Evolutionary conservation across 768 basidiomycete genomes (phyloP), one percentile per base, ranked within the genome.

Genomic region (Collybia nuda): DNA sequence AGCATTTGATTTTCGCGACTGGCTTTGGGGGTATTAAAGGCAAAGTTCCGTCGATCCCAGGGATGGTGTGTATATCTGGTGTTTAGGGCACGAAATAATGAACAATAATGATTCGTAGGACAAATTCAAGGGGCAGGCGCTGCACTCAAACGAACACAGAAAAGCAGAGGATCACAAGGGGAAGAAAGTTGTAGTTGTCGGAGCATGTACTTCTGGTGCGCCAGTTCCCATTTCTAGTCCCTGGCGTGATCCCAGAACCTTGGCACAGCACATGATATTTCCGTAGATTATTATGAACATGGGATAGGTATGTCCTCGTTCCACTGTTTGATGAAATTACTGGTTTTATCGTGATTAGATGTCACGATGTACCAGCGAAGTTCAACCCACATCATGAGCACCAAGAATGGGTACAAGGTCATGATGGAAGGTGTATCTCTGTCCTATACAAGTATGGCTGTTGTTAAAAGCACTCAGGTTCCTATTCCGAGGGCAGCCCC

Each of bases 161-260:
- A 67, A 69, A 5, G 80, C 80, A 0, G 53, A 64, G 1, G 77
- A 77, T 26, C 77, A 79, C 55, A 51, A 66, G 4, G 84, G 84
- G 6, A 86, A 87, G 70, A 85, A 81, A 56, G 84, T 79, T 5
- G 70, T 87, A 1, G 72, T 88, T 17, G 70, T 89, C 2, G 86
- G 87, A 12, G 78, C 85, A 15, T 81, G 82, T 37, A 85, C 79
- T 46, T 82, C 81, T 24, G 77, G 78, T 74, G 37, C 22, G 58
- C 36, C 53, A 21, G 50, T 29, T 14, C 15, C 21, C 28, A n/a
- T 14, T 21, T 22, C 39, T 9, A 3, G 5, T 2, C 19, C 2
- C 22, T 2, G 73, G 11, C 3, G 15, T 4, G n/a, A 26, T 21
- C 22, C 11, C 37, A 43, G 40, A 28, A 17, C 44, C 44, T 8